Conservation (phyloP, 1,139 yeast genomes). For the Magnusiomyces paraingens region DNA sequence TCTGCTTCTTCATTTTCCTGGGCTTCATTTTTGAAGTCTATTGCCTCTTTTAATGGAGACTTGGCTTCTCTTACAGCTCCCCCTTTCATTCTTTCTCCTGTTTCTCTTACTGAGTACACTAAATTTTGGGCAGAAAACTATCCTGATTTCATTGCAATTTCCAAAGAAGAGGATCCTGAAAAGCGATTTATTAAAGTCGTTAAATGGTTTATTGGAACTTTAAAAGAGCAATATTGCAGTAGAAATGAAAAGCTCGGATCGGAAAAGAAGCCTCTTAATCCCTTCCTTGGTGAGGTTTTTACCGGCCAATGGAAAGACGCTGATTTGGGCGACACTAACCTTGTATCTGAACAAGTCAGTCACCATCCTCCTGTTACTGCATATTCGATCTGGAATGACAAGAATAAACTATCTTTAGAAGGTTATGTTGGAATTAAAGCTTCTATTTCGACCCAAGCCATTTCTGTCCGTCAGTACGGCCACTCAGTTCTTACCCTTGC, state of each 20-base stretch:
- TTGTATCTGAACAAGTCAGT: constrained; percentile 85
- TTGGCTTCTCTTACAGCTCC: constrained; percentile 93
- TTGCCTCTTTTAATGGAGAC: constrained; percentile 93
- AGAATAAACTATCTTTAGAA: constrained; percentile 59
- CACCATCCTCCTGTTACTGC: constrained; percentile 97
- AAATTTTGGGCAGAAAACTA: constrained; percentile 83
- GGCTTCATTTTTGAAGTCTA: constrained; percentile 70
- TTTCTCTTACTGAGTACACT: constrained; percentile 82
- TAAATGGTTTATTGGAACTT: constrained; percentile 85
- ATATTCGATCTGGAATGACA: constrained; percentile 67
- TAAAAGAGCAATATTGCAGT: constrained; percentile 89
- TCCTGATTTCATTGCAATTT: constrained; percentile 69
- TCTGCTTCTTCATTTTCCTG: constrained; percentile 15
- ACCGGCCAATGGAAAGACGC: constrained; percentile 68
- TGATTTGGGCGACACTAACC: constrained; percentile 46
- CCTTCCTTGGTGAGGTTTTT: constrained; percentile 87
- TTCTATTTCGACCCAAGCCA: constrained; percentile 66
- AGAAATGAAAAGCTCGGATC: constrained; percentile 86
- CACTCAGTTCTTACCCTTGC: constrained; percentile 69
- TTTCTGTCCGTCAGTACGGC: constrained; percentile 85
- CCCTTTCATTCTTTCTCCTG: constrained; percentile 91
- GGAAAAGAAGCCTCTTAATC: constrained; percentile 93
- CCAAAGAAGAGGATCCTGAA: constrained; percentile 40
- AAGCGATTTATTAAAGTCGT: constrained; percentile 73
- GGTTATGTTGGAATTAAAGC: constrained; percentile 91